phyloP scores from a whole-genome alignment of 164 flowering plant genomes.

The Vitis rupestris region DNA sequence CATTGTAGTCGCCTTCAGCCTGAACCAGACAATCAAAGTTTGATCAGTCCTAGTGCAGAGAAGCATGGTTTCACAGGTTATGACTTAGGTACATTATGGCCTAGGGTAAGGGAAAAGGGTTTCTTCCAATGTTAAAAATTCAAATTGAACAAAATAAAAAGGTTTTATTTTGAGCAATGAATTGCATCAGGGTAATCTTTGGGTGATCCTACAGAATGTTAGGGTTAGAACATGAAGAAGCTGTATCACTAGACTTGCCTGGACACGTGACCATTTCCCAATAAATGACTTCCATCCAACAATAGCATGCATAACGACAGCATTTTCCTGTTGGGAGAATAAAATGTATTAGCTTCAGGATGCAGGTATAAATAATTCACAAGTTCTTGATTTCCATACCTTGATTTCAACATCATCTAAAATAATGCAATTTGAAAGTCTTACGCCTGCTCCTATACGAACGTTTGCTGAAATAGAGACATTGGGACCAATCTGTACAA shows the following conservation, averaged over 20 bases:
- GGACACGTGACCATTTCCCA: conserved; percentile 97
- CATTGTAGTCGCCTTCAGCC: conserved; percentile 20
- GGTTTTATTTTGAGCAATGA: no score
- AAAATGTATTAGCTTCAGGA: conserved; percentile 7
- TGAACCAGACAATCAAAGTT: background rate
- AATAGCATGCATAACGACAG: conserved; percentile 81
- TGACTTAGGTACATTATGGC: no score
- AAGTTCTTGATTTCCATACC: conserved; percentile 38
- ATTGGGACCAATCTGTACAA: conserved; percentile 90
- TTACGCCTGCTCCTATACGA: conserved; percentile 85
- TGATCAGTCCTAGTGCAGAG: background rate
- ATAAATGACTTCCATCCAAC: conserved; percentile 98
- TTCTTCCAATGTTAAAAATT: no score
- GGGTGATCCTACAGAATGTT: no score
- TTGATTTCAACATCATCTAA: conserved; percentile 94
- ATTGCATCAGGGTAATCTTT: no score
- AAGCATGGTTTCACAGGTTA: no score
- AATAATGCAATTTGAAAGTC: conserved; percentile 87
- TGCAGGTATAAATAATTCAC: background rate
- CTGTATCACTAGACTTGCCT: conserved; percentile 45
- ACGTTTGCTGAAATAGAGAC: conserved; percentile 98
- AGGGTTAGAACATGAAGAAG: background rate
- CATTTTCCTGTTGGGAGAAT: conserved; percentile 72
- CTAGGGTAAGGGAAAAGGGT: no score
- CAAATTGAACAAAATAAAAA: no score